Evolutionary conservation across 106 monocot species (phyloP).

Genomic region (Dendrobium chrysotoxum): DNA sequence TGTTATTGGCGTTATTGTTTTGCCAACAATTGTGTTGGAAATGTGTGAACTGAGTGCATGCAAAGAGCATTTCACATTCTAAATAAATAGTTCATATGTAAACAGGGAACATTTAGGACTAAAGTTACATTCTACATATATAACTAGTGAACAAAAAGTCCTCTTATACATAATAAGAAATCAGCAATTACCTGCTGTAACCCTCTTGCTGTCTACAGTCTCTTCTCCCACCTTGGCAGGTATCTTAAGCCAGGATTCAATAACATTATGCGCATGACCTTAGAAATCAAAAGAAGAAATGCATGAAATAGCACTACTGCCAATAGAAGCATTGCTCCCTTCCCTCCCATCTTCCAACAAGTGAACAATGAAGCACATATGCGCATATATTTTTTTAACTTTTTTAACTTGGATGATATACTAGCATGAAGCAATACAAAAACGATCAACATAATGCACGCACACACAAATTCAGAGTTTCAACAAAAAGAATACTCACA

Average conservation of each 20-base stretch:
- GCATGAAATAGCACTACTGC: not conserved
- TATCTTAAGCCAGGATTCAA: conserved; percentile 65
- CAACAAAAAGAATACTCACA: not conserved
- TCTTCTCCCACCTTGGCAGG: conserved; percentile 20
- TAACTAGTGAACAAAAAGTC: not conserved
- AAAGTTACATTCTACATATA: not conserved
- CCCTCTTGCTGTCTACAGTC: not conserved
- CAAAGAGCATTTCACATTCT: not conserved
- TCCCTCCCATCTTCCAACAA: not conserved
- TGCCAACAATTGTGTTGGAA: not conserved
- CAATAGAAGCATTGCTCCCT: not conserved
- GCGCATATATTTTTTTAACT: not conserved
- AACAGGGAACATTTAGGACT: not conserved
- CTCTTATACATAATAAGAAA: not conserved
- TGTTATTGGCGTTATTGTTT: no score
- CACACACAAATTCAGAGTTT: not conserved
- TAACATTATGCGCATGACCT: conserved; percentile 44
- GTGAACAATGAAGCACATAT: not conserved
- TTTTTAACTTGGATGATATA: not conserved
- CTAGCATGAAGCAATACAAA: not conserved
- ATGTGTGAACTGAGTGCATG: not conserved
- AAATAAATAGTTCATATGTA: not conserved
- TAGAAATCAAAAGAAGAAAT: conserved; percentile 6
- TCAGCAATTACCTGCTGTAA: conserved; percentile 28
- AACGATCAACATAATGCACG: not conserved